Evolutionary conservation across 176 grass and related monocot species (phyloP).

Genomic region (Bromus sterilis): DNA sequence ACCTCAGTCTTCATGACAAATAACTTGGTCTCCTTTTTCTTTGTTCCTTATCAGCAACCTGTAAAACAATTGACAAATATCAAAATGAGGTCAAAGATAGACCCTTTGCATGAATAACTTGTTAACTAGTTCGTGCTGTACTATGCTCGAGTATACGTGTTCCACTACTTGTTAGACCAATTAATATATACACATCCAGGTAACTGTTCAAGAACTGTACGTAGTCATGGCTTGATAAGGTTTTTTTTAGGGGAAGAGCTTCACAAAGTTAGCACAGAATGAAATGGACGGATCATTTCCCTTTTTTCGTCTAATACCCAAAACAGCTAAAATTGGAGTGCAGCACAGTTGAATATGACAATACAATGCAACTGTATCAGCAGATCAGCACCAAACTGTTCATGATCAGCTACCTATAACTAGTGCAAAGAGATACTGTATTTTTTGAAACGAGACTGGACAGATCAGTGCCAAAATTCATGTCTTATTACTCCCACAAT

Average conservation of each 20-base stretch:
- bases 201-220: not conserved
- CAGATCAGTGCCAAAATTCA: not conserved
- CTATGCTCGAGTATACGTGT: not conserved
- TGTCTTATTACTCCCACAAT: not conserved
- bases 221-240: not conserved
- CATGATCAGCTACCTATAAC: not conserved
- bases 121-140: not conserved
- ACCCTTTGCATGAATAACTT: not conserved
- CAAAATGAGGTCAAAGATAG: not conserved
- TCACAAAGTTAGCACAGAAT: not conserved
- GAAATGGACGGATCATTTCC: not conserved
- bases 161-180: not conserved
- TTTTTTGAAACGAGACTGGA: not conserved
- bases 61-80: not conserved
- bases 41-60: conserved; percentile 23
- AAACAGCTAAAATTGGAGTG: not conserved
- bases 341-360: not conserved
- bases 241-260: no score
- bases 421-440: no score
- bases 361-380: not conserved
- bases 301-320: not conserved
- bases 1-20: conserved; percentile 6
- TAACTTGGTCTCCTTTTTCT: not conserved
- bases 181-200: not conserved
- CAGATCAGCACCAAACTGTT: not conserved